phyloP scores from a whole-genome alignment of 208 protist genomes.

The Trypanosoma caninum region DNA sequence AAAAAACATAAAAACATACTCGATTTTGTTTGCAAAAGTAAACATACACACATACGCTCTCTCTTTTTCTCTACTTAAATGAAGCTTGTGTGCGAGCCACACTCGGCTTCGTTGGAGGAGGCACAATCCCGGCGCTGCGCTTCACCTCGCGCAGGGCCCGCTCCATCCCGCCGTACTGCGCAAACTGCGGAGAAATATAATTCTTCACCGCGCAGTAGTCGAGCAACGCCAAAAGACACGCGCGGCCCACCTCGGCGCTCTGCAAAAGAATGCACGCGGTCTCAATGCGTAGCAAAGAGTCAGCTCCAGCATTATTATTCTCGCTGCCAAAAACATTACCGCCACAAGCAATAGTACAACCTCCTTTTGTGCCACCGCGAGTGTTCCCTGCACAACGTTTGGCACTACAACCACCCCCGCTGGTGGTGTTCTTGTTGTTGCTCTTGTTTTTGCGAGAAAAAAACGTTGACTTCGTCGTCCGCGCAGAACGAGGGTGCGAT shows the following conservation, averaged over 20 bases:
- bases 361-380: no score
- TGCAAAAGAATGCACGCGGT: slow-evolving; percentile 61
- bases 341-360: no score
- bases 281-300: slow-evolving; percentile 26
- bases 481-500: no score
- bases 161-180: slow-evolving; percentile 56
- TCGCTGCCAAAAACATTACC: neutral
- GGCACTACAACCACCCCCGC: no score
- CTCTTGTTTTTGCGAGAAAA: no score
- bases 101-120: slow-evolving; percentile 3
- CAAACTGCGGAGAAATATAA: slow-evolving; percentile 36
- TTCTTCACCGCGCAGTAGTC: slow-evolving; percentile 69
- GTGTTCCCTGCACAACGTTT: no score
- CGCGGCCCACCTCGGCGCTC: slow-evolving; percentile 60
- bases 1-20: neutral
- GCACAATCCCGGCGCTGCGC: no score
- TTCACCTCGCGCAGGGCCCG: slow-evolving; percentile 66
- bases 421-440: no score
- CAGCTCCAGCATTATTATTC: neutral
- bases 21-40: neutral
- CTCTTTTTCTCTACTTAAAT: slow-evolving; percentile 10
- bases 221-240: slow-evolving; percentile 64
- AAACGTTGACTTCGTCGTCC: no score
- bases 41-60: neutral
- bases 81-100: slow-evolving; percentile 45